Percentiles rank a stretch among this genome's conserved stretches.
Evolutionary conservation across 139 green algal species (phyloP).

Genomic region (Closterium sp.): DNA sequence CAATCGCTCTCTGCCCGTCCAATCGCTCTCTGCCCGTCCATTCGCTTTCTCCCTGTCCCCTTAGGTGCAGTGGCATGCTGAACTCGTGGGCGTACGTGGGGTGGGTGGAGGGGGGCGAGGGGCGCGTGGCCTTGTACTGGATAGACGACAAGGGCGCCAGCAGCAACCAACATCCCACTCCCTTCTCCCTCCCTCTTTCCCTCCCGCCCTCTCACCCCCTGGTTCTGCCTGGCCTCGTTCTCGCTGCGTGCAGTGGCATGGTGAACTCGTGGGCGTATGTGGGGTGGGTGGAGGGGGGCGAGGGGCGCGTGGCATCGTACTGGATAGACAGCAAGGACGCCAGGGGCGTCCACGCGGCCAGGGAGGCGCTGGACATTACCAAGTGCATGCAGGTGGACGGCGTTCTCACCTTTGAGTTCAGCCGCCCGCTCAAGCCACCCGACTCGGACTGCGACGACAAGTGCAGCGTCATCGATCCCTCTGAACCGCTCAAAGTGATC

Average conservation of each 20-base stretch:
- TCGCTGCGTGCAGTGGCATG: conserved; percentile 44
- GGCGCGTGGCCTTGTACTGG: conserved; percentile 5
- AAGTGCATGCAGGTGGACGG: neutral
- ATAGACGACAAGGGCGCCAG: neutral
- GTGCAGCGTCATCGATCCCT: conserved; percentile 39
- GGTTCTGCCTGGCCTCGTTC: too few relatives aligned
- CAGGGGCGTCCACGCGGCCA: neutral
- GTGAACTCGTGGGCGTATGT: conserved; percentile 41
- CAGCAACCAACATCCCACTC: conserved; percentile 6
- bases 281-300: conserved; percentile 13
- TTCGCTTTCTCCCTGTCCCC: neutral
- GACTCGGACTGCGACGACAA: neutral
- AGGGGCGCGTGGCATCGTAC: conserved; percentile 10
- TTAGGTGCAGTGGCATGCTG: conserved; percentile 49
- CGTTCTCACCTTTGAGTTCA: conserved; percentile 33
- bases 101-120: conserved; percentile 18
- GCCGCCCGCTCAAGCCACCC: conserved; percentile 19
- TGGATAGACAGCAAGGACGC: conserved; percentile 29
- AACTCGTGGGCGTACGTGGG: conserved; percentile 36
- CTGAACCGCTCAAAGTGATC: conserved; percentile 31
- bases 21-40: too few relatives aligned
- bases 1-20: too few relatives aligned
- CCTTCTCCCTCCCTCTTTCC: neutral
- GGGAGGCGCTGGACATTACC: neutral
- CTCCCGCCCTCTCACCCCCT: neutral